Conservation (phyloP, 2,329 filamentous ascomycete genomes). For the Aspergillus novoparasiticus region DNA sequence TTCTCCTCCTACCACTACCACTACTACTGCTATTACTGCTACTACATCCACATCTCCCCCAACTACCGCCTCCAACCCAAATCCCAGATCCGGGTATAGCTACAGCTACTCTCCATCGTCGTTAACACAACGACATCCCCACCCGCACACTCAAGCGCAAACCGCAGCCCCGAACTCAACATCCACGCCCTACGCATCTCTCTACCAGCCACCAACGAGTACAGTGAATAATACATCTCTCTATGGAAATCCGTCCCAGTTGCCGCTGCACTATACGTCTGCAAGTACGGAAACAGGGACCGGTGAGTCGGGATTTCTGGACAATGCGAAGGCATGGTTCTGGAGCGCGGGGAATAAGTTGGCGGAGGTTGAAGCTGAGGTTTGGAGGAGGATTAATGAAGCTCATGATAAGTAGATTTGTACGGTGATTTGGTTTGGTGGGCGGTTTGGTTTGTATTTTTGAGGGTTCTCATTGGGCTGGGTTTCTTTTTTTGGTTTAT, state of each 20-base stretch:
- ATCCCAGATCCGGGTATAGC: conserved; percentile 25
- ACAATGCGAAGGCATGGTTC: conserved; percentile 47
- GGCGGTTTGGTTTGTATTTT: neutral
- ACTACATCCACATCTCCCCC: conserved; percentile 16
- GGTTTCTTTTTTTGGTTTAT: neutral
- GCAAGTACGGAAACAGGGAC: conserved; percentile 26
- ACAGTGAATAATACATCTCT: neutral
- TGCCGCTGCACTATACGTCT: conserved; percentile 19
- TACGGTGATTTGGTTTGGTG: neutral
- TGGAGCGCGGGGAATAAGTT: conserved; percentile 43
- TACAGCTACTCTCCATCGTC: conserved; percentile 26
- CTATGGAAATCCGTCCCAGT: conserved; percentile 8
- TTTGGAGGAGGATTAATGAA: conserved; percentile 51
- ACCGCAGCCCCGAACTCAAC: conserved; percentile 24
- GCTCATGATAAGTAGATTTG: conserved; percentile 30
- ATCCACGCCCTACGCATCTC: conserved; percentile 28
- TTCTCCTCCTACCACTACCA: neutral
- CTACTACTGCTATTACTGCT: conserved; percentile 1
- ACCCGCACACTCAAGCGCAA: neutral
- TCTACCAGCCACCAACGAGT: conserved; percentile 27
- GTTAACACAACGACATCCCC: conserved; percentile 11
- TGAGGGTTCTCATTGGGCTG: neutral
- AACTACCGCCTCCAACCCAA: neutral
- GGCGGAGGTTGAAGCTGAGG: conserved; percentile 49
- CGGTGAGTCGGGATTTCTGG: conserved; percentile 32